Evolutionary conservation across 1,284 basidiomycete species (phyloP).

Genomic region (Sporisorium exsertum): DNA sequence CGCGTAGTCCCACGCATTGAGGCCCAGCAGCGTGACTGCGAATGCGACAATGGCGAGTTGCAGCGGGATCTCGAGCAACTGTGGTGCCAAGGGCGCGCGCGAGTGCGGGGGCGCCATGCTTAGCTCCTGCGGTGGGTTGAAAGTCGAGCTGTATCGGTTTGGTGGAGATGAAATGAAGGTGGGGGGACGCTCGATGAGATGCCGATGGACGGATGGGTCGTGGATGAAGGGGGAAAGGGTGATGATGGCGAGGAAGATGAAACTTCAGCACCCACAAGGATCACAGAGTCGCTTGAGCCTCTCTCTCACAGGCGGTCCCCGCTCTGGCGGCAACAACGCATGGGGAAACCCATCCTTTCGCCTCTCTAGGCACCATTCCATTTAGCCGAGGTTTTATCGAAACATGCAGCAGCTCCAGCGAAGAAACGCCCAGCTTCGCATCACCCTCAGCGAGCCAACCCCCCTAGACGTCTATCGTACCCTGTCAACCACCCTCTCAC

Average conservation of each 20-base stretch:
- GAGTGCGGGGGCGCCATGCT: slow-evolving; percentile 45
- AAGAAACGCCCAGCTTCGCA: neutral
- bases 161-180: neutral
- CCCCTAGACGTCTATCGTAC: too few species aligned
- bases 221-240: neutral
- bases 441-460: too few species aligned
- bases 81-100: slow-evolving; percentile 40
- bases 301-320: neutral
- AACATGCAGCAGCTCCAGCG: neutral
- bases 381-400: slow-evolving; percentile 1
- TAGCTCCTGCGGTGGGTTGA: neutral
- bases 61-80: slow-evolving; percentile 56
- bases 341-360: slow-evolving; percentile 4
- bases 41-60: slow-evolving; percentile 54
- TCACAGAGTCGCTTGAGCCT: neutral
- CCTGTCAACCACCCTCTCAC: too few species aligned
- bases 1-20: slow-evolving; percentile 46
- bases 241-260: neutral
- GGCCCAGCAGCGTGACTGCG: slow-evolving; percentile 51
- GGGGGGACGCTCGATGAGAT: neutral
- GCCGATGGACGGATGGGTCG: neutral
- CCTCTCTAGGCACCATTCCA: neutral
- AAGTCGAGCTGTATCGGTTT: neutral
- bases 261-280: too few species aligned
- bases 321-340: neutral